Base-by-base conservation (phyloP, 2,329 filamentous ascomycete genomes). In the Epichloe aotearoae region DNA sequence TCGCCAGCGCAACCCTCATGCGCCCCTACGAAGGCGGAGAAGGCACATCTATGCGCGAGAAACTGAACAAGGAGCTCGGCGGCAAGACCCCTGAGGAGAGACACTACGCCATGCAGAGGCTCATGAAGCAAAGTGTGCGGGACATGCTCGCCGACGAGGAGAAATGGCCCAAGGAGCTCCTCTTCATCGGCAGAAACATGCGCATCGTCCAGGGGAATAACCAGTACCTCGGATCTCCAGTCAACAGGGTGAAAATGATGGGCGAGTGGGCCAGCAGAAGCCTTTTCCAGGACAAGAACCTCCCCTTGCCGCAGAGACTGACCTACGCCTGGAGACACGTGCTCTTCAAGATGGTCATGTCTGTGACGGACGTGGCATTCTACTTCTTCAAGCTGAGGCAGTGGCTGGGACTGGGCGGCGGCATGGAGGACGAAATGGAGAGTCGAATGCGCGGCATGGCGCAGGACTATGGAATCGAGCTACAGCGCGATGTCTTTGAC, bases 391-490 rank as follows among this genome's bases (percentile, higher is more conserved):
- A 86, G 69, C 47, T 94, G 6, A 77, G 81, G 57, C 90, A 97
- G 69, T 77, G 79, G 64, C 62, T 96, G 12, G 86, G 87, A 0
- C 66, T 82, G 3, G 88, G 90, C 0, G 76, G 82, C 10, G 90
- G 90, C 0, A 93, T 97, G 86, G 93, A 97, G 64, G 91, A 96
- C 62, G 88, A 91, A 64, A 82, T 97, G 54, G 93, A 97, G 72
- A 77, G 79, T 62, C 79, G 84, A 58, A 94, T 97, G 89, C 83
- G 79, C 67, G 79, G 76, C 52, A 86, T 96, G 74, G 91, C 90
- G 1, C 88, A 86, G 64, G 90, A 94, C 58, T 89, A 93, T 69
- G 93, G 93, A 0, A 80, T 97, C 3, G 90, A 97, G 66, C 69
- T 97, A 57, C 86, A 95, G 63, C 88, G 94, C 64, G 81, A 83